Evolutionary conservation across 2,329 filamentous ascomycete species (phyloP).

Genomic region (Sporothrix brasiliensis): DNA sequence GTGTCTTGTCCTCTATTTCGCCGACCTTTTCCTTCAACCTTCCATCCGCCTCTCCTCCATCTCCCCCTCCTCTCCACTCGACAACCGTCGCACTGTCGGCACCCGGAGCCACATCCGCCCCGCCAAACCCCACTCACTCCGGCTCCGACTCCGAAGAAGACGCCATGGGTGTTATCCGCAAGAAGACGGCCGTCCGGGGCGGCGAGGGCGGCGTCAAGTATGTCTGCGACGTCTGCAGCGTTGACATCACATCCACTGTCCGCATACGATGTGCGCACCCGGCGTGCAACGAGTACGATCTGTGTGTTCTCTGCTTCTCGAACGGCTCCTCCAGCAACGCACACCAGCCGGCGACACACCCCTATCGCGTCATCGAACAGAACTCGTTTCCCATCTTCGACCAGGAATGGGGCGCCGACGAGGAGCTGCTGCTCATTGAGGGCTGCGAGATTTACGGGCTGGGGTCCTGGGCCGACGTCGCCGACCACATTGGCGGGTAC

Average conservation of each 20-base stretch:
- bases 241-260: conserved; percentile 97
- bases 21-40: not conserved
- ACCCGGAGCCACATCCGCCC: conserved; percentile 34
- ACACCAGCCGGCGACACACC: conserved; percentile 83
- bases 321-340: conserved; percentile 77
- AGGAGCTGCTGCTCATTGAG: conserved; percentile 90
- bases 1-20: not conserved
- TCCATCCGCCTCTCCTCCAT: not conserved
- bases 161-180: conserved; percentile 88
- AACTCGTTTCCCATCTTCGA: conserved; percentile 98
- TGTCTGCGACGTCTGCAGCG: conserved; percentile 94
- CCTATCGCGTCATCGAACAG: conserved; percentile 93
- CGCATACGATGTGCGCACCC: conserved; percentile 88
- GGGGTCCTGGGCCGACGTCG: conserved; percentile 96
- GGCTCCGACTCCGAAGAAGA: conserved; percentile 36
- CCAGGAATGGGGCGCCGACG: conserved; percentile 93
- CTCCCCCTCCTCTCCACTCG: not conserved
- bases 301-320: conserved; percentile 93
- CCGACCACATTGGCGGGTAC: conserved; percentile 96
- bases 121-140: conserved; percentile 26
- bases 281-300: conserved; percentile 88
- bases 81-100: conserved; percentile 34
- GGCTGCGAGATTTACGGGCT: conserved; percentile 95
- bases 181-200: conserved; percentile 85
- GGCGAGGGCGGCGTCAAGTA: conserved; percentile 92